These are phyloP conservation scores for Emmonsiellopsis sp. DNA, from an alignment of 2,329 filamentous ascomycete species.

Conservation along the genomic window DNA sequence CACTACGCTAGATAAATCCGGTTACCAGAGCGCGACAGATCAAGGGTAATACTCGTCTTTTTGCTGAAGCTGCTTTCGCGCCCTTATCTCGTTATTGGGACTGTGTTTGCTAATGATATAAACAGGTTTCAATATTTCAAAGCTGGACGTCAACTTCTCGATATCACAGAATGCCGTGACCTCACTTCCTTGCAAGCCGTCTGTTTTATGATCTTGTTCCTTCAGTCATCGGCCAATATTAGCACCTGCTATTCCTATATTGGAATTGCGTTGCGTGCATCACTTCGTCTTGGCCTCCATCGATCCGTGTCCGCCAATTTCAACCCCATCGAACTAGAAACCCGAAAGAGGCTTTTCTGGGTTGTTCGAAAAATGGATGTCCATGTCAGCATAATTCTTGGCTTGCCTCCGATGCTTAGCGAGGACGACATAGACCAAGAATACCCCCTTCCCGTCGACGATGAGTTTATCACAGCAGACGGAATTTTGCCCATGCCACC, in stretches of 20 bases:
- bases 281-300: slow-evolving; percentile 70
- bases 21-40: slow-evolving; percentile 42
- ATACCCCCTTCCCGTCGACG: slow-evolving; percentile 37
- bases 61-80: too few species aligned
- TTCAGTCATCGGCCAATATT: slow-evolving; percentile 70
- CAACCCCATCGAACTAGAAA: slow-evolving; percentile 63
- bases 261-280: slow-evolving; percentile 65
- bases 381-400: slow-evolving; percentile 42
- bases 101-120: slow-evolving; percentile 7
- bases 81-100: not conserved
- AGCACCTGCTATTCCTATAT: slow-evolving; percentile 74
- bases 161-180: slow-evolving; percentile 58
- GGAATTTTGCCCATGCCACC: slow-evolving; percentile 46
- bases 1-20: slow-evolving; percentile 39
- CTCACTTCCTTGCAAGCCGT: slow-evolving; percentile 65
- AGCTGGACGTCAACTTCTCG: slow-evolving; percentile 55
- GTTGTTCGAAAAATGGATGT: slow-evolving; percentile 42
- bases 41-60: slow-evolving; percentile 40
- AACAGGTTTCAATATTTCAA: slow-evolving; percentile 65
- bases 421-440: slow-evolving; percentile 44
- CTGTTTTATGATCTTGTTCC: slow-evolving; percentile 70
- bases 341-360: slow-evolving; percentile 58
- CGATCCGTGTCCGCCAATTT: slow-evolving; percentile 60
- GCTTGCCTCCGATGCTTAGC: slow-evolving; percentile 41
- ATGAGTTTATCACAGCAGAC: slow-evolving; percentile 38